Evolutionary conservation across 495 filamentous ascomycete genomes (phyloP), one percentile per base, ranked within the genome.

Genomic region (Talaromyces thailandensis): DNA sequence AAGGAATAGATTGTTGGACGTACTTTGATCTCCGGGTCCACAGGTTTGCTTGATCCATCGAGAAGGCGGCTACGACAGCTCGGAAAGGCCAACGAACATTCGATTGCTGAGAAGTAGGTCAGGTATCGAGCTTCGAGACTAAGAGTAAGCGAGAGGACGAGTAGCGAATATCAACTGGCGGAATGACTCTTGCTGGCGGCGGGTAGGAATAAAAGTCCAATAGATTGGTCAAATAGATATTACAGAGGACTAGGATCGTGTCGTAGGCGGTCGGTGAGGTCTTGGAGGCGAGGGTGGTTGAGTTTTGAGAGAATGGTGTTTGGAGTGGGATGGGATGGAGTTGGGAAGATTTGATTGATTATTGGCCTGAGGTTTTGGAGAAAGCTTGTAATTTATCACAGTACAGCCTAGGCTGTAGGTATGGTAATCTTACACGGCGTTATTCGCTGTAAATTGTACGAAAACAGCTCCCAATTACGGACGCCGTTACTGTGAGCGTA

Each of bases 1-100:
- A 21, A 37, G 18, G 50, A 45, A 18, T 12, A 29, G n/a, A 26
- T 24, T n/a, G 58, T 14, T 59, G 0, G 3, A 78, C 88, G 78
- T 84, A 96, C 91, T 93, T 95, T 71, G 89, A 86, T 75, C 92
- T 89, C 73, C 92, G 89, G 81, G 87, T 91, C 92, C 92, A 96
- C 84, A 96, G 75, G 68, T 82, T 84, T 74, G 82, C 83, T 71
- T 84, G 84, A 77, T 87, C 84, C 83, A 86, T 88, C 65, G 70
- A 73, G 66, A 66, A 70, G 70, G 70, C 65, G 71, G 66, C 68
- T 71, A 67, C 73, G 70, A 70, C 69, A 69, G 73, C 70, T 71
- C 71, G 68, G 67, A 71, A 72, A 72, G 68, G 71, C 73, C 48
- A 62, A 51, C 21, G 75, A 71, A 77, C 71, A 75, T 75, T 69